Percentiles rank a stretch among this genome's conserved stretches.
These are phyloP conservation scores for Pyrenochaeta sp. DNA, from an alignment of 2,329 filamentous ascomycete species.

Conservation along the genomic window DNA sequence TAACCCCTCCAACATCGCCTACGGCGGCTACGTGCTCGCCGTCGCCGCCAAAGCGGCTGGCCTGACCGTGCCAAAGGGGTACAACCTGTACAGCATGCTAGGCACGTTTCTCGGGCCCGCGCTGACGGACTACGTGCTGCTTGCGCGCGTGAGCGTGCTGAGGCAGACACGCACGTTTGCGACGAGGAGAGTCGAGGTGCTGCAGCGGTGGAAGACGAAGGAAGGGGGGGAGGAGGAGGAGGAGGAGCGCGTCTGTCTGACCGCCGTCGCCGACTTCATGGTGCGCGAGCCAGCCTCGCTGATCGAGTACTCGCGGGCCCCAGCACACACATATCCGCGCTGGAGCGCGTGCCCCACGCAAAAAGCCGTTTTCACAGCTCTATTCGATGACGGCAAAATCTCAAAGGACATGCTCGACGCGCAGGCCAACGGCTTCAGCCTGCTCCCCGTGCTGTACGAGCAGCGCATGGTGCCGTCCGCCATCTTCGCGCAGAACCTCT, in stretches of 20 bases:
- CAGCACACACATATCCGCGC: constrained; percentile 40
- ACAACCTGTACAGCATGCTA: constrained; percentile 56
- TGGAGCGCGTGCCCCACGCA: constrained; percentile 14
- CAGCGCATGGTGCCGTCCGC: constrained; percentile 50
- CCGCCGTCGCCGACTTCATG: constrained; percentile 59
- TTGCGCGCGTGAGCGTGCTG: constrained; percentile 46
- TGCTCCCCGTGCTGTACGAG: constrained; percentile 45
- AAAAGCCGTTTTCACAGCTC: not conserved
- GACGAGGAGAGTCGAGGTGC: constrained; percentile 56
- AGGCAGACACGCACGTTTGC: constrained; percentile 59
- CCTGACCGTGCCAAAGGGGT: constrained; percentile 45
- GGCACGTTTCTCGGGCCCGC: constrained; percentile 59
- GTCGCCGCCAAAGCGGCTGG: constrained; percentile 54
- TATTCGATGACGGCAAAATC: constrained; percentile 22
- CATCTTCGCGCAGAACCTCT: constrained; percentile 54
- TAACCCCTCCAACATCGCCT: constrained; percentile 50
- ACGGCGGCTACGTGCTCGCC: constrained; percentile 55
- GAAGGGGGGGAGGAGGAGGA: constrained; percentile 43
- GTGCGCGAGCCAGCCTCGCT: constrained; percentile 45
- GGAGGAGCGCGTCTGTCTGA: constrained; percentile 49
- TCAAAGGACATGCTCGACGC: constrained; percentile 19
- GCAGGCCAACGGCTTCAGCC: constrained; percentile 39
- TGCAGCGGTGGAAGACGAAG: constrained; percentile 50
- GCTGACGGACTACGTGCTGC: constrained; percentile 49
- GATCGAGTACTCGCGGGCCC: constrained; percentile 51